phyloP scores from a whole-genome alignment of 2,329 filamentous ascomycete species.

The Beauveria australis region DNA sequence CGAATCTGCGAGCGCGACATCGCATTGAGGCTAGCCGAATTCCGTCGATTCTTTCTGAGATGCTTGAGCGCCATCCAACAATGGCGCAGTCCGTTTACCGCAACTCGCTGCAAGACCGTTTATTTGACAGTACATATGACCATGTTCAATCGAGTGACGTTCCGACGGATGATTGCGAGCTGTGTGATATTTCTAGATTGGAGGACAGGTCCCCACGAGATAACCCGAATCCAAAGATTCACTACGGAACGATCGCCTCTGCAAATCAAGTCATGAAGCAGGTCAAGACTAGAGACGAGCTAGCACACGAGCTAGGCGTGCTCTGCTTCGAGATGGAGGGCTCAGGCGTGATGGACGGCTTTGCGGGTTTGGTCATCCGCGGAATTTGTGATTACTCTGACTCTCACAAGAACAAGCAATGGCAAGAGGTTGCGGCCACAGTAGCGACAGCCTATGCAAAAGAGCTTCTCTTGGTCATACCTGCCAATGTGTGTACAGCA shows the following conservation, averaged over 20 bases:
- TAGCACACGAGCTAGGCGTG: slow-evolving; percentile 1
- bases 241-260: slow-evolving; percentile 20
- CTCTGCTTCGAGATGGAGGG: slow-evolving; percentile 22
- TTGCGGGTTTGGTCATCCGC: slow-evolving; percentile 25
- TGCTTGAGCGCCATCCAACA: neutral
- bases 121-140: neutral
- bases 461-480: neutral
- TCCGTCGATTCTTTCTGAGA: neutral
- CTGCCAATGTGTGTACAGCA: neutral
- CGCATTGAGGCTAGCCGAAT: neutral
- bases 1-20: slow-evolving; percentile 12
- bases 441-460: slow-evolving; percentile 18
- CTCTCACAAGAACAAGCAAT: slow-evolving; percentile 19
- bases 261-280: slow-evolving; percentile 18
- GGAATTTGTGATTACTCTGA: slow-evolving; percentile 28
- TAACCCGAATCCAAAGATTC: slow-evolving; percentile 8
- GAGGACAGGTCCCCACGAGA: neutral
- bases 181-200: neutral
- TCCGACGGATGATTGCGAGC: neutral
- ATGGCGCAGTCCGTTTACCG: neutral
- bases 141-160: neutral
- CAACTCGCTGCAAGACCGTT: neutral
- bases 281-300: slow-evolving; percentile 5
- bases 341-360: slow-evolving; percentile 18
- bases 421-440: slow-evolving; percentile 18